Percentiles rank a stretch among this genome's conserved stretches.
These are phyloP conservation scores for Adansonia digitata DNA, from an alignment of 345 rosid genomes.

Conservation along the genomic window DNA sequence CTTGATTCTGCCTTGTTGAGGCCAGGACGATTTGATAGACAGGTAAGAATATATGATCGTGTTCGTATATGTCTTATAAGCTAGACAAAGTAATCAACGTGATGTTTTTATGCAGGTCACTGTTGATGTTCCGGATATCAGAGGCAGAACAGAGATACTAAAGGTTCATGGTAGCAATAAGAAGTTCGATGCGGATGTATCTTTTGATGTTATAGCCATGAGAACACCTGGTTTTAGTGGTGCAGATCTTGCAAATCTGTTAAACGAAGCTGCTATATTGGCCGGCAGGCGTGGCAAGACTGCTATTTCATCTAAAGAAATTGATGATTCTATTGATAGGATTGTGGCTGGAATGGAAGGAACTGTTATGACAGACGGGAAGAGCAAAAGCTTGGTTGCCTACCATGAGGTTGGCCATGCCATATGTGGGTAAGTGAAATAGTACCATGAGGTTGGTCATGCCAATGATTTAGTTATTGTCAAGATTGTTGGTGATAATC, in stretches of 20 bases:
- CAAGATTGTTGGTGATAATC: neutral
- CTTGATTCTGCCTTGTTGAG: conserved; percentile 88
- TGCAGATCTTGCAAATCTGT: conserved; percentile 94
- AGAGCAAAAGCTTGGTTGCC: conserved; percentile 94
- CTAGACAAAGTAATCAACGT: conserved; percentile 15
- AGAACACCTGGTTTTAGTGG: conserved; percentile 99
- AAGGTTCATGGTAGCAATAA: conserved; percentile 88
- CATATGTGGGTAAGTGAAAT: conserved; percentile 72
- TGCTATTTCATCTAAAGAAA: conserved; percentile 81
- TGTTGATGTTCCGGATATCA: conserved; percentile 88
- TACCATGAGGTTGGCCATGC: conserved; percentile 99
- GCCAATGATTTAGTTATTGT: neutral
- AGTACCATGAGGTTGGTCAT: too few relatives aligned
- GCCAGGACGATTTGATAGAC: conserved; percentile 96
- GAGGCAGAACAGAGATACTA: conserved; percentile 86
- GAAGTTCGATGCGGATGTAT: conserved; percentile 81
- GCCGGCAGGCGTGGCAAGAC: conserved; percentile 87
- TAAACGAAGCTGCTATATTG: conserved; percentile 94
- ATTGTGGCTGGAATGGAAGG: conserved; percentile 99
- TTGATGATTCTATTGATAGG: conserved; percentile 95
- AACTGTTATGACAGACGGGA: conserved; percentile 97
- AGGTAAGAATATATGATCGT: conserved; percentile 40
- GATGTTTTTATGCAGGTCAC: conserved; percentile 50
- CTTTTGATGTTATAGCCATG: conserved; percentile 90
- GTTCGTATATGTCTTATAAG: neutral